A percentile compares a stretch with the other conserved stretches of the same genome.
Evolutionary conservation across 2,329 filamentous ascomycete species (phyloP).

Genomic region (Botryotinia convoluta): DNA sequence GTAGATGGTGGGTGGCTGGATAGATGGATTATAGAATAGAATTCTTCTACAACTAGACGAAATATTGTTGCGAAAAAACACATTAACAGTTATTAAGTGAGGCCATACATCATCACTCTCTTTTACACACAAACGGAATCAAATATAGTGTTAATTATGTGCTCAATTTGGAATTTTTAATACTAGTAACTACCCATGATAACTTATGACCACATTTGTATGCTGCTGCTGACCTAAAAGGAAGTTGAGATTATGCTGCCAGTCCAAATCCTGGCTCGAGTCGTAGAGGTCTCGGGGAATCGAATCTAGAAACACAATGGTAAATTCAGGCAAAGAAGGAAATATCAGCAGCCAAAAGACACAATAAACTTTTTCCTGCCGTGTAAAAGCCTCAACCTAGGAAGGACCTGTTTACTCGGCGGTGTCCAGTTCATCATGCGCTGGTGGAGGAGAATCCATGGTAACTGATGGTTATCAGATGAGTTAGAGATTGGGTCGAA

Average conservation of each 20-base stretch:
- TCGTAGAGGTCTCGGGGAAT: slow-evolving; percentile 27
- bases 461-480: slow-evolving; percentile 42
- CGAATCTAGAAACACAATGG: slow-evolving; percentile 38
- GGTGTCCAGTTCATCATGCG: slow-evolving; percentile 93
- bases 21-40: not conserved
- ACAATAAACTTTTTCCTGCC: slow-evolving; percentile 33
- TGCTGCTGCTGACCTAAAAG: slow-evolving; percentile 13
- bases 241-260: slow-evolving; percentile 5
- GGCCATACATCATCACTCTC: not conserved
- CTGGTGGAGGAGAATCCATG: slow-evolving; percentile 75
- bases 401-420: slow-evolving; percentile 61
- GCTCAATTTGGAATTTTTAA: slow-evolving; percentile 21
- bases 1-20: not conserved
- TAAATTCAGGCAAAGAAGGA: slow-evolving; percentile 36
- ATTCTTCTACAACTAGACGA: not conserved
- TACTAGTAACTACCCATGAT: slow-evolving; percentile 20
- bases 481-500: slow-evolving; percentile 27
- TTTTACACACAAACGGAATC: not conserved
- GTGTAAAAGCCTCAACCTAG: slow-evolving; percentile 27
- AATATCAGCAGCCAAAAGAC: slow-evolving; percentile 33
- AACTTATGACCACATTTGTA: slow-evolving; percentile 8
- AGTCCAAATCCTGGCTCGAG: slow-evolving; percentile 20
- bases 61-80: not conserved
- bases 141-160: slow-evolving; percentile 9
- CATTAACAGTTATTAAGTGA: not conserved